phyloP scores from a whole-genome alignment of 1,284 basidiomycete genomes.

The Tilletia caries region DNA sequence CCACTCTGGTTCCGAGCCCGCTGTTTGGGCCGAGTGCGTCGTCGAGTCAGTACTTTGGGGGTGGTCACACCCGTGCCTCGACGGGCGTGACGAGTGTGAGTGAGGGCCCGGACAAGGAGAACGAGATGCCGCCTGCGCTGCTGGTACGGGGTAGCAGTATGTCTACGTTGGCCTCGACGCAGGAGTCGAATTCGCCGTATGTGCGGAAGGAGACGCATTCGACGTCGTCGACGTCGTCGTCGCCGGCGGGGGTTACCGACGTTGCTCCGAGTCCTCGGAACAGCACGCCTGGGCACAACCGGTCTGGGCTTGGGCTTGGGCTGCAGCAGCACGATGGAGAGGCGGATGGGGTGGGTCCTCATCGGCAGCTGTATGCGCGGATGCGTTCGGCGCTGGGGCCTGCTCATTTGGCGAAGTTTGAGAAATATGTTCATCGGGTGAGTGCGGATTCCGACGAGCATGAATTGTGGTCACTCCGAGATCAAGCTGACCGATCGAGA shows the following conservation, averaged over 20 bases:
- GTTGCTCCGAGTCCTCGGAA: no score
- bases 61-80: no score
- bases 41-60: background rate
- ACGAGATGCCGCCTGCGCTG: background rate
- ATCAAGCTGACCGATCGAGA: no score
- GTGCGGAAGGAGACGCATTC: background rate
- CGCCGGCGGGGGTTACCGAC: no score
- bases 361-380: constrained; percentile 37
- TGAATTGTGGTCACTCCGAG: no score
- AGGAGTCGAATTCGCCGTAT: background rate
- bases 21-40: background rate
- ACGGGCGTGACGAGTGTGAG: no score
- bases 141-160: background rate
- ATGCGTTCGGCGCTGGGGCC: constrained; percentile 34
- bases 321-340: background rate
- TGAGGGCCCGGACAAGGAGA: no score
- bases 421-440: constrained; percentile 18
- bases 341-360: constrained; percentile 13
- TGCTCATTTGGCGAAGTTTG: constrained; percentile 39
- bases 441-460: no score
- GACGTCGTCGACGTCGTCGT: no score
- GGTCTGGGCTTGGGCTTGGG: no score
- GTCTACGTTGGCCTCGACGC: background rate
- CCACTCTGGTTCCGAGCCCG: background rate
- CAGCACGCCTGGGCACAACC: no score